These are phyloP conservation scores for Talaromyces albobiverticillius DNA, from an alignment of 2,329 filamentous ascomycete species.

Conservation along the genomic window DNA sequence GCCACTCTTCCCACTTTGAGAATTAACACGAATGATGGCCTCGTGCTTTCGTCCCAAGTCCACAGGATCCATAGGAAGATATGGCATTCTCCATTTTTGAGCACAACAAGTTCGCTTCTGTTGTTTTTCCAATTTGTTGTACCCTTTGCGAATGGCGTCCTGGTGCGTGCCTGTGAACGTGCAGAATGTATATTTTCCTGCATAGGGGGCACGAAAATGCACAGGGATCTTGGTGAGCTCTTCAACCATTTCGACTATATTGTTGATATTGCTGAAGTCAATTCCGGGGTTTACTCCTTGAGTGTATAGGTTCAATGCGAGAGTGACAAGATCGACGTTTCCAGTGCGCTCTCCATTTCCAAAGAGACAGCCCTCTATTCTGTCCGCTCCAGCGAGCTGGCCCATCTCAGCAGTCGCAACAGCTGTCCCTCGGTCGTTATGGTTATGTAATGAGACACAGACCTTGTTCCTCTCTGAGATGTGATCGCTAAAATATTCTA, in stretches of 20 bases:
- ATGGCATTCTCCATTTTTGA: slow-evolving; percentile 76
- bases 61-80: slow-evolving; percentile 86
- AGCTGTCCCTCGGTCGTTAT: slow-evolving; percentile 90
- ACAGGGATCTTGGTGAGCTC: slow-evolving; percentile 91
- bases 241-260: slow-evolving; percentile 85
- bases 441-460: slow-evolving; percentile 83
- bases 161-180: slow-evolving; percentile 92
- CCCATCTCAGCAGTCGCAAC: slow-evolving; percentile 89
- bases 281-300: slow-evolving; percentile 82
- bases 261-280: slow-evolving; percentile 86
- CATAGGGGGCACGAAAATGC: slow-evolving; percentile 85
- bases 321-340: slow-evolving; percentile 90
- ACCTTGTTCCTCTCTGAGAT: slow-evolving; percentile 83
- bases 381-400: slow-evolving; percentile 92
- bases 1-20: slow-evolving; percentile 90
- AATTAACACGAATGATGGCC: slow-evolving; percentile 96
- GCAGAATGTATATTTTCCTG: slow-evolving; percentile 81
- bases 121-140: slow-evolving; percentile 62
- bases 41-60: slow-evolving; percentile 96
- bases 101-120: slow-evolving; percentile 60
- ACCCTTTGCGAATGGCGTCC: slow-evolving; percentile 91
- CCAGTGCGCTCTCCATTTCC: slow-evolving; percentile 94
- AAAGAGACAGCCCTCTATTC: slow-evolving; percentile 91
- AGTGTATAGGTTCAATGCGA: slow-evolving; percentile 91
- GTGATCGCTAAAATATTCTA: slow-evolving; percentile 89